Base-by-base conservation (phyloP, 331 rosid species). In the Rosa hybrid region DNA sequence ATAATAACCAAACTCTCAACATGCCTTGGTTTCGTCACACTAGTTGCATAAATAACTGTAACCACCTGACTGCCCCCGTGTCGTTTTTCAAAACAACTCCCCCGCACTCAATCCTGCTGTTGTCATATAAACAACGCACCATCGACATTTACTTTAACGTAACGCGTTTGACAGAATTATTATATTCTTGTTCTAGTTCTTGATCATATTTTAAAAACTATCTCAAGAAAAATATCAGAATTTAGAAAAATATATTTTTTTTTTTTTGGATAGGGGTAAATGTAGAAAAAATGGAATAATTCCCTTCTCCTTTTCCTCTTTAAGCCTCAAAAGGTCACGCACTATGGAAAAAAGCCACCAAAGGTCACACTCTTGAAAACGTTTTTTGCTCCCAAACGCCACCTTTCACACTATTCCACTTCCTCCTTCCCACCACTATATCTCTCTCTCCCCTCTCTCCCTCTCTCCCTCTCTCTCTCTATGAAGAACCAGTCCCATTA, bases 401-500 rank as follows among this genome's bases (percentile, higher is more conserved):
- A 1, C 25, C 25, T 65, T 68, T 68, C 72, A 68, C 50, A 68
- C 72, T 68, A 20, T 20, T 21, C 67, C 63, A 8, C 63, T 8
- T 9, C 65, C 21, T 5, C 23, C 27, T 34, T 2, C 38, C 38
- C 38, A 34, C 2, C 65, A 21, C 38, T 60, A 0, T 60, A 0
- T 60, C 6, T 21, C 21, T n/a, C 18, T 4, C 41, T 4, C 68
- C 12, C 25, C 39, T 1, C 38, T 3, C 17, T 9, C 39, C 6
- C 38, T 54, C 21, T 0, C 2, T 9, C 38, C 3, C 39, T 62
- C 68, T 11, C 21, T 16, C 60, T 60, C 38, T 60, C n/a, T 30
- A 64, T 64, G 45, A 64, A 30, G 57, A 64, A 77, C 80, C 39
- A 48, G 50, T 77, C 80, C 48, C 80, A 65, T 72, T 76, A 27